phyloP scores from a whole-genome alignment of 345 rosid genomes.

The Salix suchowensis region DNA sequence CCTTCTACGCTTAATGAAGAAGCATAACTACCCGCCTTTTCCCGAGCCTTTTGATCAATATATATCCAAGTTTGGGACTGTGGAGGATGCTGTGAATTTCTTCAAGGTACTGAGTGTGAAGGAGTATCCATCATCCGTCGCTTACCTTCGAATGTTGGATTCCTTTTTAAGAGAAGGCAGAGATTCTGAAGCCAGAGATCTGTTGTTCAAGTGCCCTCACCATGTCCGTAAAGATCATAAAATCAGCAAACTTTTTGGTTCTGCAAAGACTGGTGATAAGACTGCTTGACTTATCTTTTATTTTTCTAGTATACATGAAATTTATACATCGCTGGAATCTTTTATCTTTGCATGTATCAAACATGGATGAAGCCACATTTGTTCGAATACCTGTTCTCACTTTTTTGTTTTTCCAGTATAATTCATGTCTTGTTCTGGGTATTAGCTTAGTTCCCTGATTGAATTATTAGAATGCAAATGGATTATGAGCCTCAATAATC shows the following conservation, averaged over 20 bases:
- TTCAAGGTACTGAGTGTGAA: constrained; percentile 57
- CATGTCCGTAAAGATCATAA: constrained; percentile 61
- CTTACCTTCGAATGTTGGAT: constrained; percentile 48
- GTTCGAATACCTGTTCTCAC: no score
- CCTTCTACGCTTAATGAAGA: constrained; percentile 68
- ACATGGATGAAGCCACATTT: no score
- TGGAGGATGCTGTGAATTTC: constrained; percentile 60
- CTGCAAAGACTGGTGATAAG: constrained; percentile 20
- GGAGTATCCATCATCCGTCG: constrained; percentile 51
- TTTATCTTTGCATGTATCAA: no score
- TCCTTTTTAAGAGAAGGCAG: constrained; percentile 72
- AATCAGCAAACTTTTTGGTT: constrained; percentile 58
- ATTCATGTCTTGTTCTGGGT: no score
- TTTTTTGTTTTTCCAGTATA: no score
- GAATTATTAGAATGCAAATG: no score
- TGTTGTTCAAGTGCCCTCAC: constrained; percentile 66
- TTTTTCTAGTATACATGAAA: not conserved
- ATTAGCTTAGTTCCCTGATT: no score
- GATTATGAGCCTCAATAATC: no score
- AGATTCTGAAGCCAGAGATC: constrained; percentile 70
- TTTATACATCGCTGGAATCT: no score
- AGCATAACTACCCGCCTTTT: constrained; percentile 50
- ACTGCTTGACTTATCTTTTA: not conserved
- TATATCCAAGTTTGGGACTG: constrained; percentile 68
- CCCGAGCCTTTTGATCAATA: constrained; percentile 58